Evolutionary conservation across 768 basidiomycete genomes (phyloP), one percentile per base, ranked within the genome.

Genomic region (Leccinellum rugosiceps): DNA sequence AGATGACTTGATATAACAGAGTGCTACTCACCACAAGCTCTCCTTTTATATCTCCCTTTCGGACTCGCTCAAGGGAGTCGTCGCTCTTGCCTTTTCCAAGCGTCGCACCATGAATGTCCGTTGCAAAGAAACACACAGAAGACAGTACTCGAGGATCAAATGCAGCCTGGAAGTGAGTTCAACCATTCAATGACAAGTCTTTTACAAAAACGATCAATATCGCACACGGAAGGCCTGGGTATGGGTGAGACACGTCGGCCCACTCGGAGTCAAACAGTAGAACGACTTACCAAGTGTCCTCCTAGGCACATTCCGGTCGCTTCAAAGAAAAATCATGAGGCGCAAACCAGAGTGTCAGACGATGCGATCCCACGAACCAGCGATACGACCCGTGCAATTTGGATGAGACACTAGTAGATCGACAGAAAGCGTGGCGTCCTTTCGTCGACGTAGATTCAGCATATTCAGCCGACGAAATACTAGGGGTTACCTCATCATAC

Each of bases 101-200:
- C 0, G 92, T 85, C 1, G 91, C 91, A 49, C 79, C 79, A 72
- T 98, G 96, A 47, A 98, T 85, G 69, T 96, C 94, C 15, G 96
- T 98, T 2, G 90, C 93, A 67, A 98, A 98, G 77, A 92, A 98
- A 74, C 94, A 97, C 43, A 96, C 90, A 0, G 91, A 81, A 1
- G 95, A 78, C 3, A 92, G 77, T 23, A 97, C 82, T 32, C 95
- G 84, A 6, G 80, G 76, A 69, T 98, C 90, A 68, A 98, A 94
- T 0, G 94, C 91, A 50, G 92, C 92, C 92, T 95, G 57, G 6
- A 17, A 43, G 59, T 44, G 3, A 15, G 14, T 5, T 3, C 3
- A 28, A 26, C 4, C 5, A 21, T 52, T 66, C 47, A 63, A 46
- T 31, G 5, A 19, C 10, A 28, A 21, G 25, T 28, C 21, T 45